These are phyloP conservation scores for Lactarius hengduanensis DNA, from an alignment of 768 basidiomycete genomes.

Conservation along the genomic window DNA sequence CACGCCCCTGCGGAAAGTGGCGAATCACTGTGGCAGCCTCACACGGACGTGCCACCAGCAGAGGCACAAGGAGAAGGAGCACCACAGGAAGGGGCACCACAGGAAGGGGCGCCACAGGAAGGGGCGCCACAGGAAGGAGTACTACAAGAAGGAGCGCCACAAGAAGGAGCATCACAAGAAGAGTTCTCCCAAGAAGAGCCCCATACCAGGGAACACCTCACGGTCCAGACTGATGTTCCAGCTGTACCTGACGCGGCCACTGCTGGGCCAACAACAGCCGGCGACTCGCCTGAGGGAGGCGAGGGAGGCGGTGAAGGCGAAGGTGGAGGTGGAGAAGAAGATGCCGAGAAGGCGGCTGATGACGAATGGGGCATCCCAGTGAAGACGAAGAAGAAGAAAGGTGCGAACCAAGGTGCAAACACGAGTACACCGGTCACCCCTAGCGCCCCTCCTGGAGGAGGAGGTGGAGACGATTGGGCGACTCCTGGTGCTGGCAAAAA, in stretches of 20 bases:
- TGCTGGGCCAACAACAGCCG: conserved; percentile 7
- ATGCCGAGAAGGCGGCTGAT: not conserved
- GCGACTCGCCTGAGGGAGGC: conserved; percentile 19
- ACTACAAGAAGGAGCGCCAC: not conserved
- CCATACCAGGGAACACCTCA: conserved; percentile 9
- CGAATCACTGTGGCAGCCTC: not conserved
- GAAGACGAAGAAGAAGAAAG: conserved; percentile 27
- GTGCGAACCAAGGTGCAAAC: not conserved
- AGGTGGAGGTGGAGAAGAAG: conserved; percentile 1
- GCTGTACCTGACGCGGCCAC: not conserved
- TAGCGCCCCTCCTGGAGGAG: not conserved
- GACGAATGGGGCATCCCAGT: not conserved
- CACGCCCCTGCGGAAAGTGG: not conserved
- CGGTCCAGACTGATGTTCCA: conserved; percentile 8
- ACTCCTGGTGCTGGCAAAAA: not conserved
- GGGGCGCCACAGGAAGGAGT: not conserved
- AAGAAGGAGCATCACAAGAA: not conserved
- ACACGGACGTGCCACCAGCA: not conserved
- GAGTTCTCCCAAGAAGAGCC: not conserved
- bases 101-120: not conserved
- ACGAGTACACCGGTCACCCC: conserved; percentile 4
- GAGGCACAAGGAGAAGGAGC: not conserved
- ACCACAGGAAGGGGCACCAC: not conserved
- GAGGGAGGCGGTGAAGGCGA: conserved; percentile 14
- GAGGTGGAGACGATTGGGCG: conserved; percentile 9